Evolutionary conservation across 306 rosid species (phyloP).

Genomic region (Sphenostylis stenocarpa): DNA sequence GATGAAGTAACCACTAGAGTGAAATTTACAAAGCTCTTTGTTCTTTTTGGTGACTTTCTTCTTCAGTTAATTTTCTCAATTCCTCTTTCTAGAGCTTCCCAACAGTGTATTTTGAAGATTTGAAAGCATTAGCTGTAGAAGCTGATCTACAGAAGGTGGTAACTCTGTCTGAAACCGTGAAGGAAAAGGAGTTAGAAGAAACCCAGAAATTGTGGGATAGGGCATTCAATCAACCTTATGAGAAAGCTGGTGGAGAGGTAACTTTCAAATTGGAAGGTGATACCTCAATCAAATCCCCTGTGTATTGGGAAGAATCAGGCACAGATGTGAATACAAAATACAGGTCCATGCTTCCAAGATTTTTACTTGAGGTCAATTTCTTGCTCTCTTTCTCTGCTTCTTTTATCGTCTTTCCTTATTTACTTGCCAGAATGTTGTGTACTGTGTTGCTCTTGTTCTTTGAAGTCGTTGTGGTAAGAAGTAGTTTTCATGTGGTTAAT

Average conservation of each 20-base stretch:
- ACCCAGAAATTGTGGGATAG: constrained; percentile 74
- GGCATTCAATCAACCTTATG: constrained; percentile 80
- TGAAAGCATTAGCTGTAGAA: constrained; percentile 62
- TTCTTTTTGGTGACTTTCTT: background rate
- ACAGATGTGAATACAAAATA: constrained; percentile 74
- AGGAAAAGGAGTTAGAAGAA: constrained; percentile 62
- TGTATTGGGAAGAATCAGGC: constrained; percentile 68
- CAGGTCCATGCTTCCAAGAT: constrained; percentile 75
- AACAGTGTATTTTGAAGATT: constrained; percentile 72
- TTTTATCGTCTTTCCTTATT: background rate
- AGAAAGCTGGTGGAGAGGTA: constrained; percentile 84
- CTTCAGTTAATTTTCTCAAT: background rate
- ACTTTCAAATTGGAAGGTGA: constrained; percentile 36
- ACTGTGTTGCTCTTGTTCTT: background rate
- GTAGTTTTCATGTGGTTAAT: background rate
- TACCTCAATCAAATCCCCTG: constrained; percentile 35
- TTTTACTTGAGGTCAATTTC: constrained; percentile 72
- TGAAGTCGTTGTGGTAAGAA: background rate
- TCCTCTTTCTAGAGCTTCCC: constrained; percentile 66
- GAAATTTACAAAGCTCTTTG: background rate
- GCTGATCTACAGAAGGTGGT: constrained; percentile 58
- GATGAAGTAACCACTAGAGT: background rate
- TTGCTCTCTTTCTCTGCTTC: background rate
- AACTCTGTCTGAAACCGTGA: constrained; percentile 47
- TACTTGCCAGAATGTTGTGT: background rate